phyloP scores from a whole-genome alignment of 2,329 filamentous ascomycete species.

The Knufia fluminis region DNA sequence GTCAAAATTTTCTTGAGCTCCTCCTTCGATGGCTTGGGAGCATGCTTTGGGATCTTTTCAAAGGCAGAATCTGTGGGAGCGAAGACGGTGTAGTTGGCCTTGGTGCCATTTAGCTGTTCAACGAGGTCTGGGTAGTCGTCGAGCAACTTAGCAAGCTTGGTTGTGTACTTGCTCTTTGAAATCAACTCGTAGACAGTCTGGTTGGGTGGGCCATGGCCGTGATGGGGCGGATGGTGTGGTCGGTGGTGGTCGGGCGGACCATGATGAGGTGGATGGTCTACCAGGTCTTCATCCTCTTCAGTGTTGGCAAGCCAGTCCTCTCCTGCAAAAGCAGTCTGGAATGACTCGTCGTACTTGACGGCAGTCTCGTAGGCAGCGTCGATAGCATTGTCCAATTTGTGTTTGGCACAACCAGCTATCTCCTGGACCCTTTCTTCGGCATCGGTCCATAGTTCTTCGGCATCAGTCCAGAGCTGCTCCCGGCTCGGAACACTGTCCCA shows the following conservation, averaged over 20 bases:
- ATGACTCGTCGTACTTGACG: constrained; percentile 32
- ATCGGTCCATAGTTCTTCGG: constrained; percentile 25
- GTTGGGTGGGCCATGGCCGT: constrained; percentile 44
- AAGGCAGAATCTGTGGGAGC: constrained; percentile 72
- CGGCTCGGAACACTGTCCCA: constrained; percentile 18
- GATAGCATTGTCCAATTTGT: constrained; percentile 37
- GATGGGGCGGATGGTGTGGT: constrained; percentile 30
- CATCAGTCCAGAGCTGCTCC: constrained; percentile 21
- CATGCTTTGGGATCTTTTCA: constrained; percentile 50
- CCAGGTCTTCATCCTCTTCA: constrained; percentile 13
- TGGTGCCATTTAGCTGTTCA: constrained; percentile 62
- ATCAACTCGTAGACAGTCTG: constrained; percentile 74
- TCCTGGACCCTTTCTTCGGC: constrained; percentile 26
- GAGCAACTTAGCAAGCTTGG: constrained; percentile 66
- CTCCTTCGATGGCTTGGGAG: constrained; percentile 58
- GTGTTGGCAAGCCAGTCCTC: constrained; percentile 38
- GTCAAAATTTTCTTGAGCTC: constrained; percentile 57
- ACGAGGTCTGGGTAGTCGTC: constrained; percentile 64
- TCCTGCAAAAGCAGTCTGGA: constrained; percentile 38
- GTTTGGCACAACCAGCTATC: constrained; percentile 35
- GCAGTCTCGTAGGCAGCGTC: constrained; percentile 31
- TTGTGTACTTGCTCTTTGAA: constrained; percentile 64
- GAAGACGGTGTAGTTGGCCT: constrained; percentile 69
- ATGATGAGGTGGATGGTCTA: constrained; percentile 12
- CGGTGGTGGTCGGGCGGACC: constrained; percentile 18